Base-by-base conservation (phyloP, 75 land plant species). In the Picea sitchensis region DNA sequence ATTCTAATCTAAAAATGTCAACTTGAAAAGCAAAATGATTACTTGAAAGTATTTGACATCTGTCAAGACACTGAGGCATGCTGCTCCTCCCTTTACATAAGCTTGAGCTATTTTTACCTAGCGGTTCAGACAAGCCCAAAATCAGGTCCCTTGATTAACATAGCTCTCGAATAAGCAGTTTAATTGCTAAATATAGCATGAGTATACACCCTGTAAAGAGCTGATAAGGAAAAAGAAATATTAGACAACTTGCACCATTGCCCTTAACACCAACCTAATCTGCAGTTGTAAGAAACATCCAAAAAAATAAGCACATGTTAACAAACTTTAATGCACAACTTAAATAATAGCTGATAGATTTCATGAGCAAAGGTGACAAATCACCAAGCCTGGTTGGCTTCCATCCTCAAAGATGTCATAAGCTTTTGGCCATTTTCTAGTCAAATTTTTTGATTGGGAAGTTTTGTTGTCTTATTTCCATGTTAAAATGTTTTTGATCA, bases 41-140 rank as follows among this genome's bases (percentile, higher is more conserved):
- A 81, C 86, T 79, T 84, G 79, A 76, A 88, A 88, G 38, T 86
- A 88, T 65, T 88, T 88, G 18, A 82, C 72, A 75, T 88, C 90
- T 61, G 90, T 88, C 47, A 88, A 77, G 36, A 88, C 85, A 80
- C 90, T 88, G 41, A 88, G 81, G 59, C 90, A 88, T 38, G 90
- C 90, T 59, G 90, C 90, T 36, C 90, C 90, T 77, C 90, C 90
- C 38, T 74, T 74, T 76, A 78, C 90, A 78, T 88, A 88, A 38
- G 80, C 85, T 61, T 81, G 63, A 23, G 90, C 89, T 59, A 88
- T 88, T 58, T 82, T 75, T 26, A 88, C 88, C 89, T 88, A 78
- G 38, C 21, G 14, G 21, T 71, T 44, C 13, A 71, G 21, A 71
- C 56, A 41, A 69, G n/a, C 47, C 44, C 74, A 71, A n/a, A 71